phyloP scores from a whole-genome alignment of 768 basidiomycete genomes.

The Macrolepiota albuminosa region DNA sequence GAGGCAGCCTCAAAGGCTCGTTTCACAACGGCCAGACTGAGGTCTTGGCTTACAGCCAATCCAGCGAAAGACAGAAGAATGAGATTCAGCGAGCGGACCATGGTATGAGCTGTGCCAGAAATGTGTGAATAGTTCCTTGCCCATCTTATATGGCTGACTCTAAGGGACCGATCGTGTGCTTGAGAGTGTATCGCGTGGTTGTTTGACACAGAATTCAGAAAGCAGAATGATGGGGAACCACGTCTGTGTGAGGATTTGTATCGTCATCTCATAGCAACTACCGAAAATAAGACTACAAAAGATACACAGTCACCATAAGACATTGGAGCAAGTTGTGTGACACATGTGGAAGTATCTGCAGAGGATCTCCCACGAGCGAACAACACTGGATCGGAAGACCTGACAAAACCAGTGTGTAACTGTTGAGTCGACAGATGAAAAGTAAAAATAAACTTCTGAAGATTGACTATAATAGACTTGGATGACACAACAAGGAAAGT shows the following conservation, averaged over 20 bases:
- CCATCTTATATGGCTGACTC: not conserved
- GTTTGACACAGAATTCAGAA: not conserved
- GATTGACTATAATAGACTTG: too few relatives aligned
- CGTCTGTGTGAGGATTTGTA: not conserved
- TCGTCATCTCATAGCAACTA: not conserved
- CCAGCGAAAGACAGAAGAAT: slow-evolving; percentile 10
- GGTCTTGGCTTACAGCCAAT: slow-evolving; percentile 21
- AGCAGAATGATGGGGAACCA: not conserved
- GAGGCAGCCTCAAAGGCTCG: slow-evolving; percentile 22
- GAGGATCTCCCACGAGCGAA: not conserved
- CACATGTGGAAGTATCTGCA: not conserved
- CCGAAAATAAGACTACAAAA: not conserved
- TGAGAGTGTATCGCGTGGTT: not conserved
- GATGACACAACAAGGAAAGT: not conserved
- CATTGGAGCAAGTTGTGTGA: not conserved
- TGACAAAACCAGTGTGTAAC: not conserved
- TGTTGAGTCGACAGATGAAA: not conserved
- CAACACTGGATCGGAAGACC: not conserved
- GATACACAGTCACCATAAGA: not conserved
- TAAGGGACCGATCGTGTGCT: not conserved
- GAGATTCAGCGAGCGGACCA: slow-evolving; percentile 7
- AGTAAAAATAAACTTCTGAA: not conserved
- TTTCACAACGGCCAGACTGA: slow-evolving; percentile 16
- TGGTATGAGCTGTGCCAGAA: not conserved
- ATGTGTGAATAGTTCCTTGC: not conserved